Evolutionary conservation across 176 grass and related monocot genomes (phyloP), one percentile per base, ranked within the genome.

Genomic region (Oropetium thomaeum): DNA sequence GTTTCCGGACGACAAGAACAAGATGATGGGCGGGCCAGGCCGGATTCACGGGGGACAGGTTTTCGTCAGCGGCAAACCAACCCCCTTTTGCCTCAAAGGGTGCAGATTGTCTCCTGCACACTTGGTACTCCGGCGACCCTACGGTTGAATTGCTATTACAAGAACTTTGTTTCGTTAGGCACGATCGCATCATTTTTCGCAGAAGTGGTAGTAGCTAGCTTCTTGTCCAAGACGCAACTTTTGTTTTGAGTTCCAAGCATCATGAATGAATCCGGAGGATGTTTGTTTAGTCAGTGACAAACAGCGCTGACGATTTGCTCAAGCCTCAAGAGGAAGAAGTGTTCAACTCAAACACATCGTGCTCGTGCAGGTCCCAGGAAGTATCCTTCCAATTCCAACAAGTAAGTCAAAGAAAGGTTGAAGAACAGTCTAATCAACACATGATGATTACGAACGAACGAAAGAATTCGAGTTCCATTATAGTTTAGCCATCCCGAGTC

Each of bases 311-410:
- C 8, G 12, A 49, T 2, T 35, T 37, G 47, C 16, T 15, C 29
- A 19, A 58, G 44, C 14, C n/a, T n/a, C n/a, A n/a, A n/a, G 38
- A 19, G 43, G 60, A 79, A 44, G 66, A 33, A 34, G 73, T 51
- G 85, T 72, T 77, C 19, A 77, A 72, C 43, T 70, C 43, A 16
- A 82, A 87, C 79, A 77, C 79, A 25, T n/a, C n/a, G n/a, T n/a
- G n/a, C n/a, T n/a, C n/a, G n/a, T 33, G 40, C 32, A 29, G 62
- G 23, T 75, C 29, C 2, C 34, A 10, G 34, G 70, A 8, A 70
- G 35, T 17, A 48, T 61, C 77, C 58, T 62, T 2, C 1, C 10
- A 42, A 42, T 2, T 12, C 4, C 25, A 23, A 12, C 0, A 52
- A 22, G 16, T 12, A 42, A 65, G 47, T 58, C 37, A 43, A 66